Base-by-base conservation (phyloP, 2,329 filamentous ascomycete species). In the Verruconis gallopava region DNA sequence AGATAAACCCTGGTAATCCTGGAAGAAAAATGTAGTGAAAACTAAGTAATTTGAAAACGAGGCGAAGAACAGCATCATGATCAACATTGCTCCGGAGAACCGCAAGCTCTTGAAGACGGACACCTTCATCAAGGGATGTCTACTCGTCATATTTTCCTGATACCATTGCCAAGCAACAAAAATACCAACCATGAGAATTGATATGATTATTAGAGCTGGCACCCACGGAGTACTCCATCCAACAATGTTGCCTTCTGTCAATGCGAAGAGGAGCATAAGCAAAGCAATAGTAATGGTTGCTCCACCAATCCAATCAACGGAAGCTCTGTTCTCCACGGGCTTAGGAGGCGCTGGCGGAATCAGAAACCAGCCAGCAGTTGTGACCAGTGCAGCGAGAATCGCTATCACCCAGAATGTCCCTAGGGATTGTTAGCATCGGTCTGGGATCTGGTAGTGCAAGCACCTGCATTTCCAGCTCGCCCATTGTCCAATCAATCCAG, bases 1-100 rank as follows among this genome's bases (percentile, higher is more conserved):
- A 1, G 66, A 68, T 2, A 76, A 65, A 0, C 68, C 72, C 50
- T 79, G 76, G 53, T 72, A 82, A 48, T 78, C 70, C 56, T 84
- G 79, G 57, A 74, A 83, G 58, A 74, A 81, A 57, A 79, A 83
- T 3, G 79, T 84, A 1, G 76, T 71, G 50, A 72, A 81, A 46
- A 83, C 65, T 30, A 81, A 60, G 49, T 71, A 81, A 55, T 78
- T 77, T 59, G 79, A 81, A 61, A 83, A 84, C 2, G 68, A 65
- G 14, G 72, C 69, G 51, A 79, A 82, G 60, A 81, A 82, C 2
- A 82, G 56, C 0, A 66, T 66, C 71, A 81, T 80, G 49, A 79
- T 74, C 21, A 70, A 53, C 64, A 82, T 75, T 13, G 75, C 77
- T 4, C 75, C 72, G 22, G 68, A 71, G 52, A 83, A 81, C 4